Base-by-base conservation (phyloP, 2,329 filamentous ascomycete genomes). In the Dactylellina cionopaga region DNA sequence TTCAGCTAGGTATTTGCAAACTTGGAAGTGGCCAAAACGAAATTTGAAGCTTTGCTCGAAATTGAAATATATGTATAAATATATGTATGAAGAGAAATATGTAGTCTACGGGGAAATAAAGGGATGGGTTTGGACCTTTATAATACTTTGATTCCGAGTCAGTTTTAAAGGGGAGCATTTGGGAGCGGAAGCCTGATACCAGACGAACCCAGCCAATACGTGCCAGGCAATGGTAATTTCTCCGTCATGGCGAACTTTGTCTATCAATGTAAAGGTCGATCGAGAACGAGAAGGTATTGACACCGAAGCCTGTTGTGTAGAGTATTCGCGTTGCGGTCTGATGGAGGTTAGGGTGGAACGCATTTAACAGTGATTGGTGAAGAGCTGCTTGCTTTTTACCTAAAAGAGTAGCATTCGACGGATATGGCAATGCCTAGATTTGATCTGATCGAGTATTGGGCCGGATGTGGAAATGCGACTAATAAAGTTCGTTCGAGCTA, bases 211-310 rank as follows among this genome's bases (percentile, higher is more conserved):
- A 47, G 19, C 31, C 19, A 25, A 3, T 1, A 0, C 11, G 35
- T 22, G 27, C 41, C 13, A 24, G 37, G 29, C 56, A n/a, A 37
- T 29, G 2, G 29, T 49, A 11, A 29, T 22, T 44, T 25, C 3
- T 37, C 37, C 56, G 41, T 43, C 17, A 62, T 62, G 6, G 3
- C 17, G 29, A 62, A 70, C 65, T 51, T 35, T 70, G 55, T 62
- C 47, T 15, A 29, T 22, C 11, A 49, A 62, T 62, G 55, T 62
- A 60, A 35, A 15, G 15, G 44, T 39, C n/a, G 41, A 71, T 63
- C 33, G 37, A 46, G 52, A 58, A 51, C 51, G 52, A 60, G 63
- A 37, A 11, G 54, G 55, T 64, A 55, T 39, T n/a, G 47, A 46
- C 47, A n/a, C 27, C 25, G n/a, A 24, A 24, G 19, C 39, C 24